Conservation (phyloP, 495 filamentous ascomycete species). For the Tuber umbilicatum region DNA sequence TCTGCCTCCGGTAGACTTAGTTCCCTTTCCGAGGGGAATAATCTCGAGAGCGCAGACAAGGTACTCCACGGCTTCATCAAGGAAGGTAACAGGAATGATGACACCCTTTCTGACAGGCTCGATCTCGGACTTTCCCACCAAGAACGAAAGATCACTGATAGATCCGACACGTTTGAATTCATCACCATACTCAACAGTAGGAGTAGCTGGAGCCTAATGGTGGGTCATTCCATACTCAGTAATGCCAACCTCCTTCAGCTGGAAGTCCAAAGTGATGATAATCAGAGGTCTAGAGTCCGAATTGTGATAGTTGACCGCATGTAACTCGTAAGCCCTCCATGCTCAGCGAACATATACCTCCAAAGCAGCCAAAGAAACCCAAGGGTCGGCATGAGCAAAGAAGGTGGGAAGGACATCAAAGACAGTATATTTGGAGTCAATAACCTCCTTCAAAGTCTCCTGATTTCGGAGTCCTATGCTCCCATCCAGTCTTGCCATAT, state of each 20-base stretch:
- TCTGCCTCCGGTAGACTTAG: constrained; percentile 42
- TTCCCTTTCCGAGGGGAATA: constrained; percentile 52
- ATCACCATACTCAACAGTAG: constrained; percentile 52
- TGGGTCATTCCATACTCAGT: constrained; percentile 77
- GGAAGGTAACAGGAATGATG: constrained; percentile 81
- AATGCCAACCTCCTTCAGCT: constrained; percentile 81
- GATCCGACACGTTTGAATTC: constrained; percentile 78
- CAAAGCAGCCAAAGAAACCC: constrained; percentile 87
- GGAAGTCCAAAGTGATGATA: constrained; percentile 89
- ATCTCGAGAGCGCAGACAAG: constrained; percentile 73
- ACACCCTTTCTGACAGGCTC: constrained; percentile 89
- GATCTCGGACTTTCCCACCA: constrained; percentile 58
- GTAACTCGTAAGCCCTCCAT: constrained; percentile 88
- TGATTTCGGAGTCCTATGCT: constrained; percentile 88
- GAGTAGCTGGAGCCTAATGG: constrained; percentile 81
- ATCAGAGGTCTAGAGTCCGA: constrained; percentile 68
- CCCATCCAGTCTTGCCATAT: constrained; percentile 96
- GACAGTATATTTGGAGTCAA: constrained; percentile 96
- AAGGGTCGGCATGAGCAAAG: constrained; percentile 87
- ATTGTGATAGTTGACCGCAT: constrained; percentile 78
- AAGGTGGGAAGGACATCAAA: constrained; percentile 92
- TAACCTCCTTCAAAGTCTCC: constrained; percentile 86
- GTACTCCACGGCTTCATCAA: constrained; percentile 90
- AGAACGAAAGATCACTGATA: constrained; percentile 91
- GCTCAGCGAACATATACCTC: constrained; percentile 95